A percentile compares a stretch with the other conserved stretches of the same genome.
Evolutionary conservation across 1,139 yeast species (phyloP).

Genomic region (Wickerhamomyces sp.): DNA sequence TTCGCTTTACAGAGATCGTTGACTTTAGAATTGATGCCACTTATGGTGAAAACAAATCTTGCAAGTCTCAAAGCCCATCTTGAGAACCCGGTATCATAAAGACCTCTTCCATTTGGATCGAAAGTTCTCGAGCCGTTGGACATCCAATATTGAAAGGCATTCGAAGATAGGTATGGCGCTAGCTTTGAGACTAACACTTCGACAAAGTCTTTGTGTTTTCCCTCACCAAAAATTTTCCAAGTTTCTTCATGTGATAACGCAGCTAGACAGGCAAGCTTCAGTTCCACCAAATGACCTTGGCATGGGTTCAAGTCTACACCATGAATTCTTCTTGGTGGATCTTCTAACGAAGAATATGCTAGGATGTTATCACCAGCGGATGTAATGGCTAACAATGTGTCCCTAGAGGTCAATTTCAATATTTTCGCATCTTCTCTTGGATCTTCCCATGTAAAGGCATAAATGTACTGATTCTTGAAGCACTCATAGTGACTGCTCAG

Average conservation of each 20-base stretch:
- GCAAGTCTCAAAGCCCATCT: conserved; percentile 80
- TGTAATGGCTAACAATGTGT: conserved; percentile 76
- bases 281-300: conserved; percentile 74
- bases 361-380: conserved; percentile 83
- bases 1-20: conserved; percentile 52
- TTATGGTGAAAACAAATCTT: conserved; percentile 48
- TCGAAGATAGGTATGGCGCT: conserved; percentile 69
- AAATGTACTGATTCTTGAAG: conserved; percentile 72
- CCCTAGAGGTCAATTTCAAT: conserved; percentile 53
- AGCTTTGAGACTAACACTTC: conserved; percentile 50
- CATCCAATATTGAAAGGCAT: conserved; percentile 80
- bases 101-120: conserved; percentile 47
- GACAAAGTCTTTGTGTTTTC: conserved; percentile 50
- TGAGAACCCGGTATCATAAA: conserved; percentile 78
- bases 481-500: conserved; percentile 62
- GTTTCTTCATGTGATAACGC: conserved; percentile 53
- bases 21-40: conserved; percentile 51
- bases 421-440: conserved; percentile 75
- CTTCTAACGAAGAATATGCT: conserved; percentile 62
- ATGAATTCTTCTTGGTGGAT: conserved; percentile 71
- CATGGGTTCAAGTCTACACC: conserved; percentile 84
- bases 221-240: conserved; percentile 76
- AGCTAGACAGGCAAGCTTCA: conserved; percentile 68
- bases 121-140: conserved; percentile 58
- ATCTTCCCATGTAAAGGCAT: conserved; percentile 90